Evolutionary conservation across 2,329 filamentous ascomycete genomes (phyloP).

Genomic region (Colletotrichum agaves): DNA sequence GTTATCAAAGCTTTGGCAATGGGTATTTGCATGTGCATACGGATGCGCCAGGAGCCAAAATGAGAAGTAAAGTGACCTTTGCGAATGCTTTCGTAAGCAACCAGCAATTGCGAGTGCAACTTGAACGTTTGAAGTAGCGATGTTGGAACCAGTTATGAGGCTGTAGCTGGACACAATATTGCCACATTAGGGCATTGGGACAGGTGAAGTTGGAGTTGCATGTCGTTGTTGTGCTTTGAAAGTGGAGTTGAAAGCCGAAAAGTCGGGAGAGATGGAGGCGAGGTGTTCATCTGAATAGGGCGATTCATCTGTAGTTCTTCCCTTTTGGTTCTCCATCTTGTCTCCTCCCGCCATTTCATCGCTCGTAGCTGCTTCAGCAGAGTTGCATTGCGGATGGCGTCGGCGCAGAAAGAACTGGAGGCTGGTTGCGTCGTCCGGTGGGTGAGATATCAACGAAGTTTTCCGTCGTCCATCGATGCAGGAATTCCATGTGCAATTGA

Average conservation of each 20-base stretch:
- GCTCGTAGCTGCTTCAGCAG: constrained; percentile 11
- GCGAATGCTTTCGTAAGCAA: not conserved
- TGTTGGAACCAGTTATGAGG: not conserved
- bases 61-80: not conserved
- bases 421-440: constrained; percentile 1
- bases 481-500: not conserved
- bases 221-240: not conserved
- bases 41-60: not conserved
- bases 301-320: constrained; percentile 15
- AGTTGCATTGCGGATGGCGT: constrained; percentile 11
- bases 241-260: not conserved
- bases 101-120: not conserved
- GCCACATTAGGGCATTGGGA: not conserved
- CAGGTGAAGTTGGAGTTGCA: constrained; percentile 2
- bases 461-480: not conserved
- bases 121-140: not conserved
- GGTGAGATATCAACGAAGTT: not conserved
- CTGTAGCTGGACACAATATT: not conserved
- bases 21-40: not conserved
- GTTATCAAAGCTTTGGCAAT: not conserved
- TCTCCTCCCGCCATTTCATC: constrained; percentile 3
- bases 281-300: constrained; percentile 30
- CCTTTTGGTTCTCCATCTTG: not conserved
- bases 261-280: constrained; percentile 21
- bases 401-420: not conserved